Evolutionary conservation across 2,329 filamentous ascomycete genomes (phyloP), one percentile per base, ranked within the genome.

Genomic region (Fusarium sp.): DNA sequence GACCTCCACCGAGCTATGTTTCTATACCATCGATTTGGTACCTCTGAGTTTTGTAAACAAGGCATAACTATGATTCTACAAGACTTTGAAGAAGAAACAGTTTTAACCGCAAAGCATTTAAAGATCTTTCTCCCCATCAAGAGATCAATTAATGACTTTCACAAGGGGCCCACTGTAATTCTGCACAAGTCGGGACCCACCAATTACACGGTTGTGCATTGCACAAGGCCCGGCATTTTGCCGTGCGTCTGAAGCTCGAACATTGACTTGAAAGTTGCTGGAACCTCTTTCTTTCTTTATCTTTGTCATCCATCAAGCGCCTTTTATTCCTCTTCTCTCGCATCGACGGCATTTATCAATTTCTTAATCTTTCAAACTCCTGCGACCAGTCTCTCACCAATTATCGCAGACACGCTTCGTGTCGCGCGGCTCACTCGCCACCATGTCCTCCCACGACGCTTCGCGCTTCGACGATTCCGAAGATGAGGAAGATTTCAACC

Each of bases 401-500:
- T 55, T 54, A 66, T 26, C 39, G 39, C 50, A 58, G 72, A 69
- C 75, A 73, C 70, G 72, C 47, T 70, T 50, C 61, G 65, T 67
- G 66, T 73, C 69, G 73, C 75, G 76, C 75, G 76, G 54, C 60
- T 38, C 51, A 41, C 58, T 68, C 67, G 67, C 68, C 72, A 75
- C 66, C 75, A 84, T 78, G 66, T 89, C 89, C 87, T 83, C 86
- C 45, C 85, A 83, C 78, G 84, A 87, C 62, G 82, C 79, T 75
- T 82, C 84, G 69, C 85, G 85, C 70, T 88, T 85, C 79, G 87
- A 90, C 78, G 89, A 91, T 70, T 91, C 89, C 68, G 92, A 94
- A 63, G 94, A 96, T 57, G 95, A 97, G 77, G 92, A 93, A 69
- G 93, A 96, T 81, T 98, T 98, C 88, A 97, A 98, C 82, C 95